Evolutionary conservation across 2,329 filamentous ascomycete genomes (phyloP).

Genomic region (Phaeosphaeria sp.): DNA sequence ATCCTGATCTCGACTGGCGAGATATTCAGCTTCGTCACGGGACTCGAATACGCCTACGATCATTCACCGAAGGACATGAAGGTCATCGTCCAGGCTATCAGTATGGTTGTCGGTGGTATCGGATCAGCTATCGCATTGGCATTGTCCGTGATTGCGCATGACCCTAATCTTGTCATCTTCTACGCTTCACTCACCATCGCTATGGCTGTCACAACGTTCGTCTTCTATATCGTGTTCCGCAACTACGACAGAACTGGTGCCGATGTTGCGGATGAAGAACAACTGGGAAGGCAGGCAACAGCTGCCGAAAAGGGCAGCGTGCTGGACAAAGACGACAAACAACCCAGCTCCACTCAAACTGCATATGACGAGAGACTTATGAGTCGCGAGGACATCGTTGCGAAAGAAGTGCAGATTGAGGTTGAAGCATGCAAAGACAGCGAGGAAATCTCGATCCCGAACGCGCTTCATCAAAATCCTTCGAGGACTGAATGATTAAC

Average conservation of each 20-base stretch:
- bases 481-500: too few relatives aligned
- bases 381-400: not conserved
- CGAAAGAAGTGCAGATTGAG: not conserved
- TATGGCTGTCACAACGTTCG: conserved; percentile 27
- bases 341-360: not conserved
- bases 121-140: conserved; percentile 41
- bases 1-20: conserved; percentile 50
- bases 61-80: conserved; percentile 53
- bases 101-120: conserved; percentile 39
- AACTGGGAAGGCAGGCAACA: not conserved
- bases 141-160: conserved; percentile 36
- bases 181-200: conserved; percentile 32
- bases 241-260: conserved; percentile 20
- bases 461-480: not conserved
- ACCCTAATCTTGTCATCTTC: conserved; percentile 37
- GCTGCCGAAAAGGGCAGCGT: not conserved
- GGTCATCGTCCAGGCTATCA: conserved; percentile 45
- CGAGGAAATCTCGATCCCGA: not conserved
- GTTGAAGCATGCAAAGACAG: not conserved
- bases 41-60: conserved; percentile 53
- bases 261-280: not conserved
- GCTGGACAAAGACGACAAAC: not conserved
- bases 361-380: not conserved
- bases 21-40: conserved; percentile 52
- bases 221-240: conserved; percentile 34